Conservation (phyloP, 1,139 yeast species). For the Suzukiozyma palmioleophila region DNA sequence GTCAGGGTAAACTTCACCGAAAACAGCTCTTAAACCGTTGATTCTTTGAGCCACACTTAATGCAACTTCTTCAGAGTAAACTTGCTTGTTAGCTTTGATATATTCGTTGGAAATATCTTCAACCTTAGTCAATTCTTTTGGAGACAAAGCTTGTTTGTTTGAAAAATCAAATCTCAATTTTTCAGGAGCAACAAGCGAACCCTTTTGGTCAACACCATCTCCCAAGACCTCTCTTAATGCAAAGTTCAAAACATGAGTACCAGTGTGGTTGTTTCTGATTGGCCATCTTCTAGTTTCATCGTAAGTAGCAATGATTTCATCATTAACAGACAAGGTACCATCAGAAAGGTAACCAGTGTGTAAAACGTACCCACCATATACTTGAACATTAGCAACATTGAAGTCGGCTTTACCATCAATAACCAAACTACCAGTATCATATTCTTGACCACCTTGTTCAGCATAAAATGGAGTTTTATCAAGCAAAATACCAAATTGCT, state of each 20-base stretch:
- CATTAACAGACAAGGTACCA: slow-evolving; percentile 66
- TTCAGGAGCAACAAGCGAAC: slow-evolving; percentile 94
- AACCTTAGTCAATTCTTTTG: slow-evolving; percentile 67
- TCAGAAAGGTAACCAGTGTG: slow-evolving; percentile 86
- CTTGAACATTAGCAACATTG: slow-evolving; percentile 86
- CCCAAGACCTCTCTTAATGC: slow-evolving; percentile 87
- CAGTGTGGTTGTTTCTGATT: slow-evolving; percentile 95
- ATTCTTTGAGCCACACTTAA: slow-evolving; percentile 69
- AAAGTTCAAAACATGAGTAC: slow-evolving; percentile 90
- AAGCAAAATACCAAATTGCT: slow-evolving; percentile 73
- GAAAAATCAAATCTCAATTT: slow-evolving; percentile 94
- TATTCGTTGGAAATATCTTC: slow-evolving; percentile 71
- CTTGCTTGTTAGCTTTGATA: slow-evolving; percentile 66
- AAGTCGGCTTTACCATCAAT: slow-evolving; percentile 87
- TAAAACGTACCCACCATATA: slow-evolving; percentile 89
- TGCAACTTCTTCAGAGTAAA: slow-evolving; percentile 79
- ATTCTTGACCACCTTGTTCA: slow-evolving; percentile 99
- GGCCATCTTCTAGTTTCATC: slow-evolving; percentile 97
- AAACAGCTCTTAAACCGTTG: slow-evolving; percentile 90
- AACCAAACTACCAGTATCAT: slow-evolving; percentile 88
- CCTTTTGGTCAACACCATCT: slow-evolving; percentile 88
- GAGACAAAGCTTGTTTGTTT: slow-evolving; percentile 74
- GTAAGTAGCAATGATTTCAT: slow-evolving; percentile 76
- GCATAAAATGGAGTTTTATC: slow-evolving; percentile 95
- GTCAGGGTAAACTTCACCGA: slow-evolving; percentile 98